Evolutionary conservation across 495 filamentous ascomycete species (phyloP), one percentile per base, ranked within the genome.

Genomic region (Clavariopsis aquatica): DNA sequence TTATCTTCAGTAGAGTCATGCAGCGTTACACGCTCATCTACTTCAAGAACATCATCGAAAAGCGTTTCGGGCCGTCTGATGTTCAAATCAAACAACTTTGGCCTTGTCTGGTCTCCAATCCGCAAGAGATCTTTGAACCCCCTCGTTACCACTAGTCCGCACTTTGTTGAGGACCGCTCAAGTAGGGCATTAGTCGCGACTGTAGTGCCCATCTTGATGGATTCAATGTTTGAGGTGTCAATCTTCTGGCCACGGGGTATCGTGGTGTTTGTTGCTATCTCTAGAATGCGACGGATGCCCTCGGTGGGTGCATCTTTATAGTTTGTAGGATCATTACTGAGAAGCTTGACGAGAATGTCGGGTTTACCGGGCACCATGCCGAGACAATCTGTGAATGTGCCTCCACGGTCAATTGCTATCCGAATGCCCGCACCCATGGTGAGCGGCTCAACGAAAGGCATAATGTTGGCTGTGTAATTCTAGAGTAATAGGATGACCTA

Each of bases 241-340:
- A 62, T 62, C 31, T 62, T 62, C 49, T 54, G 47, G 23, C 59
- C 59, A 12, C 59, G 26, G 2, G 45, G 47, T 34, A 62, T 52
- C 24, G 24, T 1, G 1, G 46, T 38, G 12, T 49, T 49, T 10
- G 29, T 60, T 23, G 59, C 59, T 12, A 38, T 7, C 49, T 62
- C 46, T 8, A 62, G 59, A 29, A 62, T 54, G 5, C 59, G 46
- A 23, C 59, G 20, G 19, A 62, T 62, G 9, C 59, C 59, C 72
- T 96, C 92, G 7, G 92, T 85, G 1, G 92, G 92, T 1, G 92
- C 92, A 83, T 96, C 92, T 52, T 85, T 80, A 69, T 96, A 96
- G 74, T 96, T 93, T 56, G 84, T 80, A 51, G 92, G 92, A 74
- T 96, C 92, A 51, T 93, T 90, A n/a, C 90, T 94, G 6, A 96